Conservation (phyloP, 73 alveolate species). For the Uronychia binucleata region DNA sequence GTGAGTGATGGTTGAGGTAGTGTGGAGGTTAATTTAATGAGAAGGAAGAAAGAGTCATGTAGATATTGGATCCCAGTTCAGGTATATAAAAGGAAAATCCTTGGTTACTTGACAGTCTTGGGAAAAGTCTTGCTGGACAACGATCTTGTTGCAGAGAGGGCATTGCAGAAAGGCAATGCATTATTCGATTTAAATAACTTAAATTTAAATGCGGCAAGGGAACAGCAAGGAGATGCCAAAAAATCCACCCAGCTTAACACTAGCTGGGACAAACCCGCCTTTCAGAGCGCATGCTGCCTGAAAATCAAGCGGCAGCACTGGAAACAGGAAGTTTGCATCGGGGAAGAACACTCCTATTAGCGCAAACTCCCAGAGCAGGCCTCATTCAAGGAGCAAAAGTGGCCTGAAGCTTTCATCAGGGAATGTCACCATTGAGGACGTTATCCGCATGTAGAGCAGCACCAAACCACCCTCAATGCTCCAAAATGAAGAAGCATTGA, state of each 20-base stretch:
- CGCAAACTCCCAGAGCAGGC: not conserved
- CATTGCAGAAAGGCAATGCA: no score
- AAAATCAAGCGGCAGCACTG: not conserved
- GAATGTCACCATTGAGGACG: not conserved
- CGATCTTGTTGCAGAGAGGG: no score
- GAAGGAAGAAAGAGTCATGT: no score
- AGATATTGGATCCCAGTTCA: no score
- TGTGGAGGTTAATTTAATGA: no score
- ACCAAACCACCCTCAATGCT: not conserved
- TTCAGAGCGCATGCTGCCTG: not conserved
- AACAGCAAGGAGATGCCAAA: not conserved
- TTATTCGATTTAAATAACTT: no score
- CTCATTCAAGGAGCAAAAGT: not conserved
- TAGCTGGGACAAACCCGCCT: not conserved
- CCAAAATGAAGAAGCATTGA: not conserved
- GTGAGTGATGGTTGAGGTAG: no score
- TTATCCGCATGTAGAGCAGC: not conserved
- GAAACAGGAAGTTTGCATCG: not conserved
- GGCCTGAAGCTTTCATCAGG: not conserved
- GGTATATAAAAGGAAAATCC: no score
- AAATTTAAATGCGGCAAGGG: not conserved
- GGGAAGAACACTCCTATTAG: not conserved
- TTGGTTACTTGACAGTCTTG: no score
- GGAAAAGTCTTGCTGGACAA: no score
- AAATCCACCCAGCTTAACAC: not conserved